Conservation (phyloP, 306 rosid genomes). For the Quercus engelmannii region DNA sequence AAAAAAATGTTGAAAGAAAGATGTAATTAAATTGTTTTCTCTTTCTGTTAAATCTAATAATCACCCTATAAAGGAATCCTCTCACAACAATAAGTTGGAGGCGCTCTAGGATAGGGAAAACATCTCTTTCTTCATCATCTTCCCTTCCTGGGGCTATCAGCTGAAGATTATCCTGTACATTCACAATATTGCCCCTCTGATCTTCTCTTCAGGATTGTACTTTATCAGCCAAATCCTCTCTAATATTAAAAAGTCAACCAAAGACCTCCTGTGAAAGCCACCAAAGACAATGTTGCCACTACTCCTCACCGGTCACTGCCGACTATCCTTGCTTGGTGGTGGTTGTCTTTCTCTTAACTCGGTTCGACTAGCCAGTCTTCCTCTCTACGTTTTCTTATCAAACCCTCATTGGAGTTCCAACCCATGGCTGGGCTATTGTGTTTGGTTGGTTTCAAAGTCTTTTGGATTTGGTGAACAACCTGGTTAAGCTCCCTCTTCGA, state of each 20-base stretch:
- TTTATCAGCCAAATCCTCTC: not conserved
- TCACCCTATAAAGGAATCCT: conserved; percentile 34
- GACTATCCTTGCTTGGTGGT: too few relatives aligned
- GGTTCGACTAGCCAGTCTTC: too few relatives aligned
- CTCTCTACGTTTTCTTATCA: too few relatives aligned
- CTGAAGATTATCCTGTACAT: conserved; percentile 5
- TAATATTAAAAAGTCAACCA: conserved; percentile 17
- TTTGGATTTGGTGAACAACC: too few relatives aligned
- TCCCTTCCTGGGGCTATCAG: not conserved
- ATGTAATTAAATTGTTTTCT: not conserved
- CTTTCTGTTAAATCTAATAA: not conserved
- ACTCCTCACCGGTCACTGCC: too few relatives aligned
- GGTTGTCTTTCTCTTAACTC: too few relatives aligned
- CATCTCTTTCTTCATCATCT: conserved; percentile 5
- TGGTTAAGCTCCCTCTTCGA: too few relatives aligned
- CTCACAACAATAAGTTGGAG: conserved; percentile 28
- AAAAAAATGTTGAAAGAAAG: too few relatives aligned
- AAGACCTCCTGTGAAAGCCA: conserved; percentile 13
- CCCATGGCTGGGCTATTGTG: too few relatives aligned
- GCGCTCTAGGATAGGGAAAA: conserved; percentile 28
- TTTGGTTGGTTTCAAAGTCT: too few relatives aligned
- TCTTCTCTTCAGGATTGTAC: conserved; percentile 11
- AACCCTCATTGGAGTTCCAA: too few relatives aligned
- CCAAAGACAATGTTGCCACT: conserved; percentile 13
- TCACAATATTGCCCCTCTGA: conserved; percentile 23